Percentiles rank a stretch among this genome's conserved stretches.
phyloP scores from a whole-genome alignment of 352 stramenopile species.

The Phytophthora pinifolia region DNA sequence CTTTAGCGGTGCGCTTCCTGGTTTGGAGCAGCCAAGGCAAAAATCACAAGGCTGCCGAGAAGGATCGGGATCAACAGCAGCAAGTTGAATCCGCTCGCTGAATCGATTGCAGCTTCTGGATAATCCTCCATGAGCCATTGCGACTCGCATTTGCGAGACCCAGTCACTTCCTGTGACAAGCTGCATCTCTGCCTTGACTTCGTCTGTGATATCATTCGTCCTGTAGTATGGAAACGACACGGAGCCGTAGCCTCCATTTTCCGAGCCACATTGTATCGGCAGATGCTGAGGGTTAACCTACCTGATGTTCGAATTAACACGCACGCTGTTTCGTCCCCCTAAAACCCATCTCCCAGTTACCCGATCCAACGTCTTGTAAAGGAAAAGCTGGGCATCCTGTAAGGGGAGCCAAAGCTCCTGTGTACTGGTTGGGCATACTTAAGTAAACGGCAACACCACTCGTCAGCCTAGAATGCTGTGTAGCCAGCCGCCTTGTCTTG shows the following conservation, averaged over 20 bases:
- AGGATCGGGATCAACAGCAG: constrained; percentile 23
- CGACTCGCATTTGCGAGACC: constrained; percentile 25
- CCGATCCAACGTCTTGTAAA: too few species aligned
- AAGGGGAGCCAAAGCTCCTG: constrained; percentile 8
- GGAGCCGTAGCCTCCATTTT: constrained; percentile 21
- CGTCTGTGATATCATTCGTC: not conserved
- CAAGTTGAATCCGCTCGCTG: constrained; percentile 4
- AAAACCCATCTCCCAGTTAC: too few species aligned
- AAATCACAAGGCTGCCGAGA: not conserved
- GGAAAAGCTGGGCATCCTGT: too few species aligned
- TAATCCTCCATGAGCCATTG: constrained; percentile 31
- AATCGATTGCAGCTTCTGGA: not conserved
- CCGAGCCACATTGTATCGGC: not conserved
- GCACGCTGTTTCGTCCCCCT: too few species aligned
- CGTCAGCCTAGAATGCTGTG: constrained; percentile 14
- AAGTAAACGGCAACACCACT: constrained; percentile 19
- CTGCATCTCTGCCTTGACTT: constrained; percentile 15
- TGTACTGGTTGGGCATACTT: constrained; percentile 21
- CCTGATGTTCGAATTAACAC: too few species aligned
- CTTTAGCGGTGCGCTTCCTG: constrained; percentile 20
- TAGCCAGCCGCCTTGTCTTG: constrained; percentile 1
- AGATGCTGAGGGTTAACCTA: too few species aligned
- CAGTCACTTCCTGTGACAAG: constrained; percentile 1
- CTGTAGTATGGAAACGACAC: constrained; percentile 31
- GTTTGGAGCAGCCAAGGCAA: constrained; percentile 23